Evolutionary conservation across 345 rosid genomes (phyloP).

Genomic region (Passiflora organensis): DNA sequence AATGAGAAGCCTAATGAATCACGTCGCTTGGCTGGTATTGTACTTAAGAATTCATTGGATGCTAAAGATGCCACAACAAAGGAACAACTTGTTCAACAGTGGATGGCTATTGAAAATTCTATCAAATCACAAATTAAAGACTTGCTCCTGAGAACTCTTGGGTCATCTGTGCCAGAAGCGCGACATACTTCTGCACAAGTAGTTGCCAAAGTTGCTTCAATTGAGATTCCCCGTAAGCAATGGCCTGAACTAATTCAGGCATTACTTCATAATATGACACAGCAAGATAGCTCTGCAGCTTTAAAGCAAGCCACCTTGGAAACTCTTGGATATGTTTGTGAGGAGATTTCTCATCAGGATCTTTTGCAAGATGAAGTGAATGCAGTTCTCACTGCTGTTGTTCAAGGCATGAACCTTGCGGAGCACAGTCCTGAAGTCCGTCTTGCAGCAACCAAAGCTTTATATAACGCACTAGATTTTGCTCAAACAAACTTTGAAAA

Average conservation of each 20-base stretch:
- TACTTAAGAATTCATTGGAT: constrained; percentile 87
- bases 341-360: constrained; percentile 80
- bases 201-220: constrained; percentile 84
- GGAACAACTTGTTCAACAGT: constrained; percentile 64
- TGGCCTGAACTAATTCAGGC: constrained; percentile 81
- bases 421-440: constrained; percentile 71
- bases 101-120: constrained; percentile 56
- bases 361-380: constrained; percentile 89
- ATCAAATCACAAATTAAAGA: constrained; percentile 84
- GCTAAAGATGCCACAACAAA: constrained; percentile 69
- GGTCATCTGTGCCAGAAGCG: constrained; percentile 61
- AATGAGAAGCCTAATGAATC: constrained; percentile 72
- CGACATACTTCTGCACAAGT: constrained; percentile 88
- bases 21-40: constrained; percentile 82
- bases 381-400: constrained; percentile 88
- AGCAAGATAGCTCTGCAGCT: constrained; percentile 45
- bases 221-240: constrained; percentile 84
- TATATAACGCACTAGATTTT: constrained; percentile 82
- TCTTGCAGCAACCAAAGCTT: constrained; percentile 77
- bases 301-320: constrained; percentile 88
- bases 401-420: constrained; percentile 88
- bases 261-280: constrained; percentile 73
- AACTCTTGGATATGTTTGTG: constrained; percentile 88
- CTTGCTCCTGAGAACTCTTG: constrained; percentile 60
- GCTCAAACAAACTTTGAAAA: constrained; percentile 91